Conservation (phyloP, 2,329 filamentous ascomycete species). For the Hawksworthiomyces lignivorus region DNA sequence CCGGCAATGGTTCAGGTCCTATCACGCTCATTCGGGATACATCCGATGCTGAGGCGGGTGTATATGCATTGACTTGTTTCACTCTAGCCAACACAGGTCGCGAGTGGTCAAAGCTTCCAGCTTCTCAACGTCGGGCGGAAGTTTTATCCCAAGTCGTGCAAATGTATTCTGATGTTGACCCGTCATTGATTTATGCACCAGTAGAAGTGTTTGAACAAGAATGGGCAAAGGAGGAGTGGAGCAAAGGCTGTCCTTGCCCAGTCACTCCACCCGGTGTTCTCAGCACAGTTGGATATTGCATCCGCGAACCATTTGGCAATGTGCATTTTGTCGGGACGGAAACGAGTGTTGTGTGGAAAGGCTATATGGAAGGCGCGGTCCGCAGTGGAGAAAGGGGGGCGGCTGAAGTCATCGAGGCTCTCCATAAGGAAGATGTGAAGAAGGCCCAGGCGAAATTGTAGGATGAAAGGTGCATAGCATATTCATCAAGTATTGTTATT, state of each 20-base stretch:
- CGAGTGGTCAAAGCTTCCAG: constrained; percentile 23
- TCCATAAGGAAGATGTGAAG: too few relatives aligned
- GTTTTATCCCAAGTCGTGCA: constrained; percentile 13
- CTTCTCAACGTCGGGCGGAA: neutral
- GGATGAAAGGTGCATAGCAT: too few relatives aligned
- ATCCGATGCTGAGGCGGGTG: constrained; percentile 14
- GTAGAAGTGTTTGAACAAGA: neutral
- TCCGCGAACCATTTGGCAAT: constrained; percentile 28
- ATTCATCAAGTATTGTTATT: too few relatives aligned
- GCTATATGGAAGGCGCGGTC: constrained; percentile 52
- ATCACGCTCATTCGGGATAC: neutral
- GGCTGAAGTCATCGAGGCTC: too few relatives aligned
- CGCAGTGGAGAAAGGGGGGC: constrained; percentile 10
- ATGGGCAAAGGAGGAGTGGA: neutral
- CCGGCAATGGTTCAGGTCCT: neutral
- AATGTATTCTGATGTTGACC: constrained; percentile 15
- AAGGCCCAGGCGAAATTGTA: too few relatives aligned
- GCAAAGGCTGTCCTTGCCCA: constrained; percentile 1
- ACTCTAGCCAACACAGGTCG: constrained; percentile 28
- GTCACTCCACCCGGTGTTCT: constrained; percentile 1
- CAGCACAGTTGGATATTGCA: constrained; percentile 8
- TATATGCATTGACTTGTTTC: constrained; percentile 32
- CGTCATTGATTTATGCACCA: constrained; percentile 13
- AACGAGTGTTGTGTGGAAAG: constrained; percentile 43
- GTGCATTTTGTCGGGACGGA: constrained; percentile 44